Conservation (phyloP, 805 yeast species). For the Nakazawaea ishiwadae region DNA sequence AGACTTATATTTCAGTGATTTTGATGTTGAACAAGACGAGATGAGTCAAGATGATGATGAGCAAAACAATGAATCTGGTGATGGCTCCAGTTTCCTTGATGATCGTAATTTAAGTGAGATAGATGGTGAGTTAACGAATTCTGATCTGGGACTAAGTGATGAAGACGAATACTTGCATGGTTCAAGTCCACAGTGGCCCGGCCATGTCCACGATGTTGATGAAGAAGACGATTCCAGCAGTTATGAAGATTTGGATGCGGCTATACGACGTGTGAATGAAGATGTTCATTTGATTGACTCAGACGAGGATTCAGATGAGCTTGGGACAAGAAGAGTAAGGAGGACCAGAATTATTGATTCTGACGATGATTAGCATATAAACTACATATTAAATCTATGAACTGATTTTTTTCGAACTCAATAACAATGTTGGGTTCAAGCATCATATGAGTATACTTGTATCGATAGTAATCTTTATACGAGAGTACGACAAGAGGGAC, state of each 20-base stretch:
- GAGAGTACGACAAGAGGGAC: too few relatives aligned
- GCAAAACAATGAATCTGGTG: conserved; percentile 15
- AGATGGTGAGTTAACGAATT: conserved; percentile 4
- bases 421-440: too few relatives aligned
- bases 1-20: conserved; percentile 7
- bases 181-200: conserved; percentile 1
- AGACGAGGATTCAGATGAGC: not conserved
- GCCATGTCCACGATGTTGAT: conserved; percentile 2
- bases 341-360: not conserved
- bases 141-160: not conserved
- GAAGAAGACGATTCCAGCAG: not conserved
- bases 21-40: conserved; percentile 7
- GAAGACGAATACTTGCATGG: not conserved
- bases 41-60: conserved; percentile 13
- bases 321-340: not conserved
- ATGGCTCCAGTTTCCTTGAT: conserved; percentile 10
- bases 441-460: too few relatives aligned
- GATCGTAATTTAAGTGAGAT: conserved; percentile 6
- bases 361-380: not conserved
- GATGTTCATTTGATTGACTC: not conserved
- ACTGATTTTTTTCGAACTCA: too few relatives aligned
- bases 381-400: not conserved
- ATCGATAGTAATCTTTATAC: too few relatives aligned
- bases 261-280: conserved; percentile 3
- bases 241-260: not conserved